Conservation (phyloP, 2,329 filamentous ascomycete genomes). For the Cryphonectria japonica region DNA sequence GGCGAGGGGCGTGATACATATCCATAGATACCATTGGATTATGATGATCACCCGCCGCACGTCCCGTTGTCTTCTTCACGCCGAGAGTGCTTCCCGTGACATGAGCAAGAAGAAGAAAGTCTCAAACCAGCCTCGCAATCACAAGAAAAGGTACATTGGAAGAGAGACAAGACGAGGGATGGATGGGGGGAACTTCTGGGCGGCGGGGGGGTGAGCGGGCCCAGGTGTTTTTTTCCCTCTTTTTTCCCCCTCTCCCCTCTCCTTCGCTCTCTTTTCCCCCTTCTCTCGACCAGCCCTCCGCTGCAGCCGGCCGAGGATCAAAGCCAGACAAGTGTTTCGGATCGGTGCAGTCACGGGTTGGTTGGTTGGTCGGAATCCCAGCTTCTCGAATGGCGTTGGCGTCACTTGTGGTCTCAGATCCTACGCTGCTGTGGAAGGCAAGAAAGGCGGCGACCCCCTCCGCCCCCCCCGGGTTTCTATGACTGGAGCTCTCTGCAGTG, state of each 20-base stretch:
- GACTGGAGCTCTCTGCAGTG: background rate
- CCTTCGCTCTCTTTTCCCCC: background rate
- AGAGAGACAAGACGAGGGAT: background rate
- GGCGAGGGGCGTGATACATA: background rate
- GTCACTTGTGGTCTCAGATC: constrained; percentile 1
- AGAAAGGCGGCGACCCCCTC: background rate
- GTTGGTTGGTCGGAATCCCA: background rate
- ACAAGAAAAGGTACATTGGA: background rate
- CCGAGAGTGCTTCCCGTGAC: background rate
- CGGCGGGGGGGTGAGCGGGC: background rate
- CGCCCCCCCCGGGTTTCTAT: background rate
- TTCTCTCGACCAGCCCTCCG: background rate
- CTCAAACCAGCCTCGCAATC: background rate
- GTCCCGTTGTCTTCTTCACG: background rate
- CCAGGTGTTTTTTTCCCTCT: background rate
- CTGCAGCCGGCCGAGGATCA: background rate
- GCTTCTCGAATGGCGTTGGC: background rate
- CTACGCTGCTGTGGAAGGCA: background rate
- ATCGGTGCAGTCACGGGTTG: background rate
- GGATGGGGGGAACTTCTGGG: background rate
- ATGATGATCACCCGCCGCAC: background rate
- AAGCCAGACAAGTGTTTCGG: background rate
- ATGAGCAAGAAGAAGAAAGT: background rate
- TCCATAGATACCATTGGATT: background rate
- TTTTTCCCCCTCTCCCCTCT: background rate